These are phyloP conservation scores for Tulasnella sp. DNA, from an alignment of 768 basidiomycete genomes.

Conservation along the genomic window DNA sequence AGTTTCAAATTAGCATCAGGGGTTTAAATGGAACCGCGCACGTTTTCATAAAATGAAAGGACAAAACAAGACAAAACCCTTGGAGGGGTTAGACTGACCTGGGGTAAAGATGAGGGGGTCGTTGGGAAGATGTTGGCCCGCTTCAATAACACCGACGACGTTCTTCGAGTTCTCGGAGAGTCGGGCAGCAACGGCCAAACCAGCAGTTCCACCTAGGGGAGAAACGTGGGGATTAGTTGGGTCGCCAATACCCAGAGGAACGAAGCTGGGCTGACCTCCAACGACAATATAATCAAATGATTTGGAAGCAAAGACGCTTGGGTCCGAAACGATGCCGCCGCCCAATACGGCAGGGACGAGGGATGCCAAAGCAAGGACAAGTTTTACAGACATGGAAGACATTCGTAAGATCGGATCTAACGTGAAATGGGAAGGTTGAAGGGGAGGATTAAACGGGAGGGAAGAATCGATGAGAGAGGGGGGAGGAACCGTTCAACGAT, in stretches of 20 bases:
- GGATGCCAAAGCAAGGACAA: background rate
- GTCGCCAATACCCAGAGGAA: background rate
- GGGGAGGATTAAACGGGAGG: background rate
- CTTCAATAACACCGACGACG: constrained; percentile 17
- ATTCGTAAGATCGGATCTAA: too few relatives aligned
- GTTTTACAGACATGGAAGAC: background rate
- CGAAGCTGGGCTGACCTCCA: constrained; percentile 6
- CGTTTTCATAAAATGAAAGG: background rate
- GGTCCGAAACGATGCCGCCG: constrained; percentile 9
- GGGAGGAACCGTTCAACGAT: background rate
- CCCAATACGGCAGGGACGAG: background rate
- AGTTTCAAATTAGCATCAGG: background rate
- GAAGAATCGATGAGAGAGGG: background rate
- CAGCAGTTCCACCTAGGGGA: constrained; percentile 10
- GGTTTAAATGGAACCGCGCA: background rate
- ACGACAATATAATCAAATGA: constrained; percentile 6
- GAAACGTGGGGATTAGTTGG: background rate
- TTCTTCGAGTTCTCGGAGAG: constrained; percentile 3
- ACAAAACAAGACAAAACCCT: too few relatives aligned
- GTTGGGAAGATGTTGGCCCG: constrained; percentile 11
- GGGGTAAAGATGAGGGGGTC: constrained; percentile 16
- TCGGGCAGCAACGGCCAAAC: constrained; percentile 6
- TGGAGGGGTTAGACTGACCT: background rate
- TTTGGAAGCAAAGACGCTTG: constrained; percentile 1
- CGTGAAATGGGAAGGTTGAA: background rate